Evolutionary conservation across 208 protist genomes (phyloP), one percentile per base, ranked within the genome.

Genomic region (Vickermania spadyakhi): DNA sequence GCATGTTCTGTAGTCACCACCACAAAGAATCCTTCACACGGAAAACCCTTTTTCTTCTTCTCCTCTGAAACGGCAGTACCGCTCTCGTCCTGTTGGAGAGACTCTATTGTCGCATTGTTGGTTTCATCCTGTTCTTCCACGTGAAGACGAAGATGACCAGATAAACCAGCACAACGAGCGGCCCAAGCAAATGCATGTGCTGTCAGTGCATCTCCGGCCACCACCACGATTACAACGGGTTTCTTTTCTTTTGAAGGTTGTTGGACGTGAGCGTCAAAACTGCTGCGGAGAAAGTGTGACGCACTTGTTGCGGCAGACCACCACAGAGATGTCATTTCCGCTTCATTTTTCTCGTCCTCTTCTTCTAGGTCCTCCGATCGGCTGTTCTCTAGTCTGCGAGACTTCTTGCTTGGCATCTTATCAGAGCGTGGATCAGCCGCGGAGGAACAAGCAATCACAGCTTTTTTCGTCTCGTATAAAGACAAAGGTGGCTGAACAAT

Each of bases 171-270:
- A 56, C 82, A 90, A 31, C 84, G 84, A 31, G 67, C 60, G 0
- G 82, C 84, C 84, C 84, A 91, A 13, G 79, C 82, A 64, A 91
- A 89, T 52, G 82, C 87, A 63, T 89, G 81, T 1, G 87, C 80
- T 51, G 68, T 75, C 30, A 77, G 66, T 23, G 78, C 66, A 31
- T 64, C 60, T 1, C 71, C 75, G 0, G 76, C 74, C 1, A 90
- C 78, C 31, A 91, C 72, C 36, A 45, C 36, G 36, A 18, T 18
- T 7, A 45, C 36, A 7, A 45, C 36, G 11, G 18, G 36, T 18
- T 18, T 18, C 36, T 18, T 7, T 75, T 56, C 41, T 56, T n/a
- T 27, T 60, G 52, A 22, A n/a, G 18, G n/a, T 7, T 18, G 23
- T 36, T 21, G 2, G 42, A 14, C 18, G 85, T n/a, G 2, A 60